A percentile compares a stretch with the other conserved stretches of the same genome.
phyloP scores from a whole-genome alignment of 139 green algal species.

The Chlorella ohadii region DNA sequence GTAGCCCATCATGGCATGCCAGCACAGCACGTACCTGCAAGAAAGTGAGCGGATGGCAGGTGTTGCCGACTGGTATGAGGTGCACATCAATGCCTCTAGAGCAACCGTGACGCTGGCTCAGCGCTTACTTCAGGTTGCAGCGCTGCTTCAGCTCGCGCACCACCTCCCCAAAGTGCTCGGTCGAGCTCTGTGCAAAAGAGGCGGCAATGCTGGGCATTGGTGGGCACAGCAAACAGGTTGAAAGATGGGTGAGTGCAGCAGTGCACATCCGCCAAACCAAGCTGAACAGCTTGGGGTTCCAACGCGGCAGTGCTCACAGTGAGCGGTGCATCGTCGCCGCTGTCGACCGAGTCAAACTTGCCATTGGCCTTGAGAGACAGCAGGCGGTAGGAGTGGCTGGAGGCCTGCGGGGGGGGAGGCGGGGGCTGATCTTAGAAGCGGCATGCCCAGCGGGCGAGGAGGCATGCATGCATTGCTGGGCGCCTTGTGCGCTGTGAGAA shows the following conservation, averaged over 20 bases:
- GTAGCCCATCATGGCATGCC: constrained; percentile 86
- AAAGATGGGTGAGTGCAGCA: too few species aligned
- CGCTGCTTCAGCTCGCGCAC: constrained; percentile 62
- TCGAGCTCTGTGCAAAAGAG: constrained; percentile 30
- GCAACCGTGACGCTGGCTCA: too few species aligned
- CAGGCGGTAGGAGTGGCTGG: constrained; percentile 84
- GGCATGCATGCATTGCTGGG: too few species aligned
- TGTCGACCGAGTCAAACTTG: constrained; percentile 74
- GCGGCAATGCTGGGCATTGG: neutral
- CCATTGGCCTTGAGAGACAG: constrained; percentile 79
- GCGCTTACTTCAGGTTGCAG: constrained; percentile 61
- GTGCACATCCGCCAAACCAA: neutral
- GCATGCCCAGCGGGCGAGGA: too few species aligned
- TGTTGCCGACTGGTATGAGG: too few species aligned
- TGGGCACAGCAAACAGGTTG: too few species aligned
- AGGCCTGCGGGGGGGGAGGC: constrained; percentile 36
- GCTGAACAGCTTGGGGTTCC: too few species aligned
- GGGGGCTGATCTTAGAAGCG: too few species aligned
- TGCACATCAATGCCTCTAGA: too few species aligned
- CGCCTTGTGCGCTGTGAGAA: too few species aligned
- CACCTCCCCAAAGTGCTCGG: constrained; percentile 64
- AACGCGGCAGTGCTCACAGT: too few species aligned
- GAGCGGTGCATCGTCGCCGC: constrained; percentile 26
- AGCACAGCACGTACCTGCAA: neutral
- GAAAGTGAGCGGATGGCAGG: neutral